These are phyloP conservation scores for Chaetomium tenue DNA, from an alignment of 495 filamentous ascomycete genomes.

Conservation along the genomic window DNA sequence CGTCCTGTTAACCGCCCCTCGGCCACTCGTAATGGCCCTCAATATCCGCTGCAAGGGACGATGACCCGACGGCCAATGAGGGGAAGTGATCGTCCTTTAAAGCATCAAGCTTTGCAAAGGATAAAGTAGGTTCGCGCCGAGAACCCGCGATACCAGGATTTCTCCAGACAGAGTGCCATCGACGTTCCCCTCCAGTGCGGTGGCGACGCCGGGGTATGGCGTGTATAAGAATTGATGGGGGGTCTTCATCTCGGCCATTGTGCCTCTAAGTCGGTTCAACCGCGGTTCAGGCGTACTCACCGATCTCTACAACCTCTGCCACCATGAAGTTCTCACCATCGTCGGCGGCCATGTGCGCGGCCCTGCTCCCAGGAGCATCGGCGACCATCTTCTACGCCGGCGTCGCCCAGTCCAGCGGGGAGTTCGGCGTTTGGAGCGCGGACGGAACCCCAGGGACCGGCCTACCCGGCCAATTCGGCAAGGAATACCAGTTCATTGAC, in stretches of 20 bases:
- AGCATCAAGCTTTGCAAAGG: neutral
- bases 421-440: slow-evolving; percentile 52
- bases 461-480: slow-evolving; percentile 51
- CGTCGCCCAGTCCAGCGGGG: slow-evolving; percentile 53
- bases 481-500: slow-evolving; percentile 53
- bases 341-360: slow-evolving; percentile 29
- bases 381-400: slow-evolving; percentile 55
- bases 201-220: neutral
- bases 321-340: slow-evolving; percentile 36
- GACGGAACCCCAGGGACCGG: slow-evolving; percentile 43
- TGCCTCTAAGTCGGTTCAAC: neutral
- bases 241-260: neutral
- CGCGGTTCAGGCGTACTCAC: neutral
- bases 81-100: neutral
- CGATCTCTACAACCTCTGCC: neutral
- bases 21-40: neutral
- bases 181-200: neutral
- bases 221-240: neutral
- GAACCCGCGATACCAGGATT: neutral
- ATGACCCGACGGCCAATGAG: neutral
- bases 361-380: slow-evolving; percentile 35
- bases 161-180: too few species aligned
- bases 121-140: slow-evolving; percentile 8
- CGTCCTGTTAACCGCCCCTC: neutral
- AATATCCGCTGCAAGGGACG: slow-evolving; percentile 4